Percentiles rank a stretch among this genome's conserved stretches.
These are phyloP conservation scores for Aspergillus heteromorphus DNA, from an alignment of 495 filamentous ascomycete species.

Conservation along the genomic window DNA sequence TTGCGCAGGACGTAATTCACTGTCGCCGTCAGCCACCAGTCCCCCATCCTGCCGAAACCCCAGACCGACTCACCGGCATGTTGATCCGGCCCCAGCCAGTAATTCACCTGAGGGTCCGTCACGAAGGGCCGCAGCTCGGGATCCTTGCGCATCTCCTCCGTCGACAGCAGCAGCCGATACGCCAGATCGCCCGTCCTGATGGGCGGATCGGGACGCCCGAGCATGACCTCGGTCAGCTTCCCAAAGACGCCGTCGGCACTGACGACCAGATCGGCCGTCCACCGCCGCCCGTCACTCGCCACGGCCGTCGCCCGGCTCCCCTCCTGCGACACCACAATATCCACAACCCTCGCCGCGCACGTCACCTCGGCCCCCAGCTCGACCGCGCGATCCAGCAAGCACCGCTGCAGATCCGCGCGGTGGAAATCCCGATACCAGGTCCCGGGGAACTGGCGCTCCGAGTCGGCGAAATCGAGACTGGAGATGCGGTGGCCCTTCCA, in stretches of 20 bases:
- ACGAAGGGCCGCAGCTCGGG: constrained; percentile 46
- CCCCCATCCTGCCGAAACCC: not conserved
- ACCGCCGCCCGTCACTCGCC: constrained; percentile 25
- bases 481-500: constrained; percentile 47
- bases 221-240: constrained; percentile 34
- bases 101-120: constrained; percentile 55
- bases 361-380: constrained; percentile 46
- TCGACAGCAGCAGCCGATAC: constrained; percentile 55
- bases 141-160: constrained; percentile 40
- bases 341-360: constrained; percentile 37
- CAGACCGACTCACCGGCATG: constrained; percentile 40
- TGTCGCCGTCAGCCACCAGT: not conserved
- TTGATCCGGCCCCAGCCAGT: constrained; percentile 63
- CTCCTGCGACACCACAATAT: constrained; percentile 26
- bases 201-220: constrained; percentile 36
- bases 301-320: constrained; percentile 22
- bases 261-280: constrained; percentile 49
- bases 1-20: constrained; percentile 59
- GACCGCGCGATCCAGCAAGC: constrained; percentile 45
- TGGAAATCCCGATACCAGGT: constrained; percentile 58
- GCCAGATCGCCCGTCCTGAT: constrained; percentile 62
- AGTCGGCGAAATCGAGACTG: constrained; percentile 43
- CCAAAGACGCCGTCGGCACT: constrained; percentile 55
- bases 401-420: constrained; percentile 50
- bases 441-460: constrained; percentile 38